Base-by-base conservation (phyloP, 805 yeast species). In the Lipomyces sp. region DNA sequence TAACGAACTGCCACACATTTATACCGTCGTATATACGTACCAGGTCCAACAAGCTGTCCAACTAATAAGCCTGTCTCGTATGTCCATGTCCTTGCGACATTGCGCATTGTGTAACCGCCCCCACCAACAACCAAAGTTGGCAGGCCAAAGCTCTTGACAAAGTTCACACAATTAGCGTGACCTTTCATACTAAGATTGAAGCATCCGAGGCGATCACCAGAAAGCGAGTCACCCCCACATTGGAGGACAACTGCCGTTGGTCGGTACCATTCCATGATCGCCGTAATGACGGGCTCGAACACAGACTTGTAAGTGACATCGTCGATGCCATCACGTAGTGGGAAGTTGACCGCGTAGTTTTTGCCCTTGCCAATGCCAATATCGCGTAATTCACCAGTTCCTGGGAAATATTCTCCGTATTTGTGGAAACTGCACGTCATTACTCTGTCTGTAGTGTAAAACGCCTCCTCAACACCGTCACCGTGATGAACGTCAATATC, bases 391-490 rank as follows among this genome's bases (percentile, higher is more conserved):
- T 90, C 90, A 33, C 99, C 99, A 0, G 99, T 94, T 13, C 97
- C 98, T 2, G 99, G 99, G 83, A 94, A 94, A 76, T 92, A 94
- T 77, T 92, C 95, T 29, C 98, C 98, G 77, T 88, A 94, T 79
- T 92, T 94, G 82, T 93, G 98, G 83, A 93, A 93, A 10, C 96
- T 89, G 72, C 93, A 93, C 0, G 98, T 93, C 97, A 93, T 92
- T 57, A 93, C 98, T 67, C 98, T 81, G 77, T 93, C 98, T 1
- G 97, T 90, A 18, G 95, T 86, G 79, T 94, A 90, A 75, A 94
- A 94, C 0, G 98, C 98, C 78, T 94, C 98, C 77, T 94, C 97
- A 24, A 94, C 98, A 71, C 98, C 98, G 78, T 94, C 98, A 56
- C 98, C 98, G 75, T 94, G 98, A 77, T 94, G 98, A 13, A 94